Evolutionary conservation across 352 stramenopile species (phyloP).

Genomic region (Pythium apleroticum): DNA sequence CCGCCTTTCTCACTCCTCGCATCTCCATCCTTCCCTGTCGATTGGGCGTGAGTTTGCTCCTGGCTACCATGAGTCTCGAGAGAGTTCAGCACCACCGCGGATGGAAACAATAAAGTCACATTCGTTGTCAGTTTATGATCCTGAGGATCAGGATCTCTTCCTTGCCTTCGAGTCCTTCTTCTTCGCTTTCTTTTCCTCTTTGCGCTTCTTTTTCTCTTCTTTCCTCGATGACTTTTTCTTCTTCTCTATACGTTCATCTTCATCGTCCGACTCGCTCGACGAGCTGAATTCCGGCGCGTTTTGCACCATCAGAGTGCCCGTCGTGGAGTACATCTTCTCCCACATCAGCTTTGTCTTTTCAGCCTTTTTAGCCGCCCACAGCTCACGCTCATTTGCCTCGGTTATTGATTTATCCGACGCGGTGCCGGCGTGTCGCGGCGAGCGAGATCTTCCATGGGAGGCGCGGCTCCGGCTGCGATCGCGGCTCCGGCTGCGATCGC

Average conservation of each 20-base stretch:
- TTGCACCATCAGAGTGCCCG: constrained; percentile 42
- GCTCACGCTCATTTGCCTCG: constrained; percentile 34
- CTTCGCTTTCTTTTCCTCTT: constrained; percentile 32
- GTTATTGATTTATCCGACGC: background rate
- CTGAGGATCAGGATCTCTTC: constrained; percentile 2
- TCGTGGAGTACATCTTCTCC: constrained; percentile 38
- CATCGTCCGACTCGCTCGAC: constrained; percentile 35
- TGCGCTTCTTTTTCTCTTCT: constrained; percentile 31
- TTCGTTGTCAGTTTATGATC: background rate
- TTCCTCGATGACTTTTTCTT: constrained; percentile 1
- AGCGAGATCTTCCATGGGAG: background rate
- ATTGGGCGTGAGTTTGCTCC: no score
- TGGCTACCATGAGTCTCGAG: no score
- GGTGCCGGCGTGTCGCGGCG: no score
- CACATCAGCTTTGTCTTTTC: constrained; percentile 54
- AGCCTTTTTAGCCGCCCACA: constrained; percentile 61
- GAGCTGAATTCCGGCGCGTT: constrained; percentile 48
- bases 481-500: background rate
- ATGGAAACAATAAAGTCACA: no score
- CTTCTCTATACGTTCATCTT: constrained; percentile 36
- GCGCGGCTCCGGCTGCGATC: background rate
- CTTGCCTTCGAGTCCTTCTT: constrained; percentile 32
- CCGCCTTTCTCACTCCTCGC: no score
- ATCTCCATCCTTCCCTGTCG: no score
- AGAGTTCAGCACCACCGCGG: no score